phyloP scores from a whole-genome alignment of 371 early-diverging fungal genomes.

The Apophysomyces sp. region DNA sequence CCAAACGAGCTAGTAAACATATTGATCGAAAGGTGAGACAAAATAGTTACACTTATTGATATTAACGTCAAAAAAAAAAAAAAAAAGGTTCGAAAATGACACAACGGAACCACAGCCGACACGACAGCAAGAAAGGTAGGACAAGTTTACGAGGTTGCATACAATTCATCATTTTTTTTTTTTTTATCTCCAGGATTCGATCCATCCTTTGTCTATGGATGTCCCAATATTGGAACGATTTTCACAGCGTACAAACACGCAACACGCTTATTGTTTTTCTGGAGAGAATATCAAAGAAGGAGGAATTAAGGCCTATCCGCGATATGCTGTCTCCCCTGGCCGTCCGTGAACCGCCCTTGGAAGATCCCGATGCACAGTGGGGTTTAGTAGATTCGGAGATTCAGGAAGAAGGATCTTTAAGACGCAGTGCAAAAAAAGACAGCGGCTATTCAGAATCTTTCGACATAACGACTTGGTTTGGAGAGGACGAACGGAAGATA shows the following conservation, averaged over 20 bases:
- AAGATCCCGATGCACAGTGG: slow-evolving; percentile 48
- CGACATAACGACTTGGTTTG: background rate
- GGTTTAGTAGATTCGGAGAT: slow-evolving; percentile 32
- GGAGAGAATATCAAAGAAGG: slow-evolving; percentile 35
- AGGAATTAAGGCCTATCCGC: slow-evolving; percentile 36
- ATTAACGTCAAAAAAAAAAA: background rate
- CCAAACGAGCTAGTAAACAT: slow-evolving; percentile 47
- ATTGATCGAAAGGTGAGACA: slow-evolving; percentile 41
- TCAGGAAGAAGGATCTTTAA: slow-evolving; percentile 3
- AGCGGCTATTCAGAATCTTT: slow-evolving; percentile 32
- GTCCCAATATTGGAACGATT: slow-evolving; percentile 54
- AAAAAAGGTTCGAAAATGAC: slow-evolving; percentile 35
- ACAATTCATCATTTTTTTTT: slow-evolving; percentile 17
- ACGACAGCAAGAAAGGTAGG: slow-evolving; percentile 36
- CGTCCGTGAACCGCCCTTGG: slow-evolving; percentile 37
- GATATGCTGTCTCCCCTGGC: slow-evolving; percentile 40
- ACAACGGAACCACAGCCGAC: slow-evolving; percentile 29
- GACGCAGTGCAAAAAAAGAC: slow-evolving; percentile 32
- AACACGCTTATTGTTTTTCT: slow-evolving; percentile 46
- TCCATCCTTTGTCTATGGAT: slow-evolving; percentile 47
- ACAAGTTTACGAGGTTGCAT: background rate
- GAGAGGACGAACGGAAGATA: background rate
- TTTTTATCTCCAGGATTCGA: slow-evolving; percentile 35
- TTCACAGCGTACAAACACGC: slow-evolving; percentile 48
- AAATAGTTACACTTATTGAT: background rate